Evolutionary conservation across 495 filamentous ascomycete species (phyloP).

Genomic region (Elasticomyces elasticus): DNA sequence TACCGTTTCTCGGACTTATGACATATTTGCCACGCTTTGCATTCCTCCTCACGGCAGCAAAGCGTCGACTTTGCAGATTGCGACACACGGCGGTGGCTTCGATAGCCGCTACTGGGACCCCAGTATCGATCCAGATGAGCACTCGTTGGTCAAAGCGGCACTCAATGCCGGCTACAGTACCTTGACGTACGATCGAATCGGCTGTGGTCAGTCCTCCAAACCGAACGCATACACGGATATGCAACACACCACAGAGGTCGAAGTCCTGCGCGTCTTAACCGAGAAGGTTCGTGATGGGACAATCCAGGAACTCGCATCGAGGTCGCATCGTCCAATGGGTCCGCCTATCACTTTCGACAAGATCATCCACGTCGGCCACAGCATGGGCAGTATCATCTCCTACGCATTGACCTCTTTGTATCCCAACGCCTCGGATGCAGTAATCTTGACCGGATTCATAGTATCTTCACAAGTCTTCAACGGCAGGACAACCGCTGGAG

Average conservation of each 20-base stretch:
- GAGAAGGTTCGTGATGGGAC: background rate
- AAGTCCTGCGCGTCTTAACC: background rate
- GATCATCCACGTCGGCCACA: background rate
- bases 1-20: background rate
- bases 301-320: background rate
- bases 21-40: background rate
- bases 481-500: background rate
- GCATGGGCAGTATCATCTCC: background rate
- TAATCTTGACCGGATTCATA: background rate
- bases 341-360: background rate
- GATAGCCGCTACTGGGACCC: background rate
- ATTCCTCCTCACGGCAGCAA: background rate
- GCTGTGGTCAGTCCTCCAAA: background rate
- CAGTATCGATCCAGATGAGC: background rate
- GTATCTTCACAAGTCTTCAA: background rate
- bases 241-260: background rate
- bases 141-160: background rate
- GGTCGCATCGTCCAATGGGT: background rate
- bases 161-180: background rate
- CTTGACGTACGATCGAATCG: background rate
- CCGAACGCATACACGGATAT: background rate
- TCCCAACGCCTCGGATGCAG: background rate
- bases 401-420: background rate
- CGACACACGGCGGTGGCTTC: background rate
- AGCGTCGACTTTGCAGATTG: background rate